A percentile compares a stretch with the other conserved stretches of the same genome.
Conservation (phyloP, 352 stramenopile species). For the Hyaloperonospora brassicae region DNA sequence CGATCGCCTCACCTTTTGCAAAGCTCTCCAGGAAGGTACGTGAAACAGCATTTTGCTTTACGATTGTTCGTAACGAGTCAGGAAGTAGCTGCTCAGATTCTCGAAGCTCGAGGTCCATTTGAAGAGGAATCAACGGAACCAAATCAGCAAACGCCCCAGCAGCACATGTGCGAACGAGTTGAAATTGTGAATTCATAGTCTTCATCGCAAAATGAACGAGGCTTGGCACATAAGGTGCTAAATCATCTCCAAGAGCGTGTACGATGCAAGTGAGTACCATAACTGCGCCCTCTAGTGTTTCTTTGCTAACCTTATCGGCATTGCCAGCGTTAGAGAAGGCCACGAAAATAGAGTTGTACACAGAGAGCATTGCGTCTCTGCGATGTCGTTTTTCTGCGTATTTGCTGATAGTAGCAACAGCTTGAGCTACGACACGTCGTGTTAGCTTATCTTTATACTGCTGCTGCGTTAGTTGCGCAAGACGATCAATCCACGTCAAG, state of each 20-base stretch:
- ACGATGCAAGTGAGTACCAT: slow-evolving; percentile 57
- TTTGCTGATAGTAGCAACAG: slow-evolving; percentile 44
- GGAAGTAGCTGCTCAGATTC: slow-evolving; percentile 5
- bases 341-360: slow-evolving; percentile 47
- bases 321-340: slow-evolving; percentile 13
- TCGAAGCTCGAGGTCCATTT: slow-evolving; percentile 53
- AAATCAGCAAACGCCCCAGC: slow-evolving; percentile 63
- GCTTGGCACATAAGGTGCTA: slow-evolving; percentile 58
- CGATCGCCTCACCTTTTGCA: slow-evolving; percentile 47
- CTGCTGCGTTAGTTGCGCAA: slow-evolving; percentile 26
- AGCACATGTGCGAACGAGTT: slow-evolving; percentile 37
- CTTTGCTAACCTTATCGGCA: slow-evolving; percentile 2
- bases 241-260: slow-evolving; percentile 16
- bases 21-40: slow-evolving; percentile 63
- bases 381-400: slow-evolving; percentile 20
- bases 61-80: slow-evolving; percentile 22
- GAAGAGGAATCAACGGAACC: slow-evolving; percentile 57
- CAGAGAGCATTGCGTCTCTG: slow-evolving; percentile 35
- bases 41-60: slow-evolving; percentile 46
- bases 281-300: slow-evolving; percentile 34
- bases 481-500: slow-evolving; percentile 38
- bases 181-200: slow-evolving; percentile 43
- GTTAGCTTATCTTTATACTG: slow-evolving; percentile 22
- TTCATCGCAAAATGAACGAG: slow-evolving; percentile 65
- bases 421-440: slow-evolving; percentile 27